A percentile compares a stretch with the other conserved stretches of the same genome.
phyloP scores from a whole-genome alignment of 2,329 filamentous ascomycete genomes.

The Lachnellula subtilissima region DNA sequence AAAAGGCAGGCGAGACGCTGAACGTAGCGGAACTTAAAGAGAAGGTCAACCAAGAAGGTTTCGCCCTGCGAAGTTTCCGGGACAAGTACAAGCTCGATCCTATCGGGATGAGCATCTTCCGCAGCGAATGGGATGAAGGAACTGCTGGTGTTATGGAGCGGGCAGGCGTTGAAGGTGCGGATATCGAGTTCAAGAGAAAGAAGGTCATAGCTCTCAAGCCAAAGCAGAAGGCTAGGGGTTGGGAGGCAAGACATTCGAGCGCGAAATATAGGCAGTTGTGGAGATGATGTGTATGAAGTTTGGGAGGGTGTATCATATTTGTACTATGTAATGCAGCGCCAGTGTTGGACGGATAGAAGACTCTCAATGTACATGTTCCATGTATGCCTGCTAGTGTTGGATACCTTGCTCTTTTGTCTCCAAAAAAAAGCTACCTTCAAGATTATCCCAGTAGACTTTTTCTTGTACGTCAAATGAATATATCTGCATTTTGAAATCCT shows the following conservation, averaged over 20 bases:
- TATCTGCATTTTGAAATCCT: no score
- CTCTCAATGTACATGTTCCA: not conserved
- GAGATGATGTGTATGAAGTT: slow-evolving; percentile 14
- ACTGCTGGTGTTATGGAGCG: slow-evolving; percentile 85
- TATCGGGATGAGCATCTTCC: slow-evolving; percentile 83
- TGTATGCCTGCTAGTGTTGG: not conserved
- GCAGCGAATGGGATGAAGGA: slow-evolving; percentile 81
- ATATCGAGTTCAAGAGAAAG: slow-evolving; percentile 80
- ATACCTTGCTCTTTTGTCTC: no score
- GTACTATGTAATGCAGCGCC: not conserved
- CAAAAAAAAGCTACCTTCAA: no score
- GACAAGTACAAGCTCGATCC: slow-evolving; percentile 64
- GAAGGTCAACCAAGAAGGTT: slow-evolving; percentile 57
- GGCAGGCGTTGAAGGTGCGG: slow-evolving; percentile 66
- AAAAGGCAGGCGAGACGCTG: slow-evolving; percentile 56
- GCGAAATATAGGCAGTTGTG: slow-evolving; percentile 57
- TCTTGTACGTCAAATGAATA: no score
- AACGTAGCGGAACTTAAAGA: slow-evolving; percentile 54
- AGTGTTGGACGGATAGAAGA: not conserved
- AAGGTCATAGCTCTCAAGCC: slow-evolving; percentile 65
- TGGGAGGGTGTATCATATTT: not conserved
- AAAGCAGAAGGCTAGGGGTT: slow-evolving; percentile 56
- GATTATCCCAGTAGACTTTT: no score
- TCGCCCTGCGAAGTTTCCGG: slow-evolving; percentile 71
- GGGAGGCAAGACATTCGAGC: slow-evolving; percentile 61